Evolutionary conservation across 352 stramenopile genomes (phyloP), one percentile per base, ranked within the genome.

Genomic region (Phytophthora chlamydospora): DNA sequence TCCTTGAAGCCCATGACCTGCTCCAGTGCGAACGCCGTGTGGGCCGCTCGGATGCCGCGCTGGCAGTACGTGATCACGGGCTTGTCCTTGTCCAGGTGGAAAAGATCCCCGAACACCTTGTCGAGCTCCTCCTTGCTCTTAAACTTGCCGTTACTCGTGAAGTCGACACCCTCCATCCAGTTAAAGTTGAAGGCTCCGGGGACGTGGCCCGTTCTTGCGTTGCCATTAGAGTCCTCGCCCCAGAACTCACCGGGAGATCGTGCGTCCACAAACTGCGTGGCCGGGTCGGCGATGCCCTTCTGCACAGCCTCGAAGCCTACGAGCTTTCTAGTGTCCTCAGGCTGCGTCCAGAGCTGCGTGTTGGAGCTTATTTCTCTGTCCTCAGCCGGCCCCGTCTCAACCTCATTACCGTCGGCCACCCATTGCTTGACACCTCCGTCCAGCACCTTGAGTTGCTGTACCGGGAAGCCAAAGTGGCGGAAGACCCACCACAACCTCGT

Each of bases 401-500:
- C 68, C 19, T 73, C 49, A 33, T 82, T 76, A 5, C 55, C 75
- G 34, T 86, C 69, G 1, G 72, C 58, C 29, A 81, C 57, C 85
- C 85, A 93, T 16, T 89, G 73, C 49, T 89, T 87, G 47, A 82
- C 76, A 10, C 85, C 85, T 44, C 85, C 85, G 55, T 93, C 68
- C 27, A 93, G 69, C 41, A 93, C 71, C 71, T 93, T 93, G 36
- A 93, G 76, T 49, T 90, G 80, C 29, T 87, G 71, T 42, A 85
- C 74, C 3, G 82, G 80, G 50, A 90, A 88, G 17, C 85, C 85
- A 47, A 80, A 93, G 68, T 91, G 80, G 31, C 69, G 75, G 53
- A 90, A 90, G 13, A 93, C 81, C 85, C 85, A 93, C 85, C 85
- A 93, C 54, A 83, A 80, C 16, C 85, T 77, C 11, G 78, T 87